Base-by-base conservation (phyloP, 306 rosid species). In the Spatholobus suberectus region DNA sequence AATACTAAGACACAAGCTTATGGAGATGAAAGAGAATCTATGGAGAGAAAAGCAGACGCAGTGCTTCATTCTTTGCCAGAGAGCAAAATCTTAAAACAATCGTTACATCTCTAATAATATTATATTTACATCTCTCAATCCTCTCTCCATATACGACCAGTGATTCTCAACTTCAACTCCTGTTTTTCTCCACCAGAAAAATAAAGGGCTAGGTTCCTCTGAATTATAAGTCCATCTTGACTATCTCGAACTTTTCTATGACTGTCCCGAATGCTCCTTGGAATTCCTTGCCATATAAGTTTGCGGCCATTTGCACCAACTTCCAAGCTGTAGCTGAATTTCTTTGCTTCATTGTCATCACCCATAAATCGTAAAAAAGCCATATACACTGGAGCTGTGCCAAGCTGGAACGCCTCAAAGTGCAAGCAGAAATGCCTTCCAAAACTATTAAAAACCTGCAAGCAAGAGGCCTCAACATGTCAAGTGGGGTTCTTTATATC, bases 61-160 rank as follows among this genome's bases (percentile, higher is more conserved):
- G 52, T 81, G 76, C 75, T 65, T 75, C 85, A 75, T 78, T 82
- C 67, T 61, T 61, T 68, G 83, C 37, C 69, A 61, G 67, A 69
- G 63, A 81, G 46, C 75, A 81, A 87, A 78, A 84, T 27, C 73
- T 70, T 70, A 78, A 73, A 68, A 68, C 73, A 79, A 72, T 35
- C 55, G 66, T 73, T 41, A 75, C 61, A 78, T 72, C 46, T 85
- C 69, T 57, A 8, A 61, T 18, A 26, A 4, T 62, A 23, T 26
- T 32, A 74, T 66, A 82, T 82, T 76, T 83, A 76, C 88, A 72
- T 15, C 6, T 76, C 87, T 94, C 89, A 93, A 69, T 94, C 97
- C 89, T 96, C 98, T 90, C 89, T 93, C 99, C 98, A 93, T 84
- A 96, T 96, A 62, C 99, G 98, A 72, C 99, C 97, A 0, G 94